Base-by-base conservation (phyloP, 768 basidiomycete species). In the Boletus huronensis region DNA sequence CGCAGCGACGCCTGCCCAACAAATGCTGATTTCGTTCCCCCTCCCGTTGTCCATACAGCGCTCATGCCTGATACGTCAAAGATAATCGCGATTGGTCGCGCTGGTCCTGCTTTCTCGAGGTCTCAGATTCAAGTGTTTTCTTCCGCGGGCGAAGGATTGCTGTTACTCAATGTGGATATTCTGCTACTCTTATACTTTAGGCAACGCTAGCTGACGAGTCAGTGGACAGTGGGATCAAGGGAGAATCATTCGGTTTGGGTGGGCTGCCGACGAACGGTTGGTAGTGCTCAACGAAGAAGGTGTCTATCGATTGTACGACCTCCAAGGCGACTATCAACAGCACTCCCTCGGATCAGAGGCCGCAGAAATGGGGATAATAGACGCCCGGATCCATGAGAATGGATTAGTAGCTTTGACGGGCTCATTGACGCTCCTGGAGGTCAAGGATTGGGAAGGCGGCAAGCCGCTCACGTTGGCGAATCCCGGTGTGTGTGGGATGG, bases 281-380 rank as follows among this genome's bases (percentile, higher is more conserved):
- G 83, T 87, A 0, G 82, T 98, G 14, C 72, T 98, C 36, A 91
- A 94, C 65, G 93, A 96, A 70, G 94, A 98, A 62, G 95, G 96
- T 25, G 79, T 81, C 6, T 99, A 97, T 72, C 80, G 97, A 43
- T 62, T 98, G 25, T 98, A 98, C 64, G 88, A 93, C 72, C 74
- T 92, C 32, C 87, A 91, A 70, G 85, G 87, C 52, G 88, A 90
- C 61, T 97, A 94, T 66, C 75, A 82, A 54, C 94, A 98, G 57
- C 81, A 85, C 67, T 92, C 93, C 0, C 78, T 98, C 2, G 93
- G 93, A 8, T 75, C 75, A 9, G 94, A 96, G 48, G 90, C 88
- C 0, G 79, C 81, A 5, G 93, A 95, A 68, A 74, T 84, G 54
- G 94, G 93, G 0, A 79, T 98, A 32, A 75, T 93, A 47, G 90